These are phyloP conservation scores for Teunomyces funiuensis DNA, from an alignment of 805 yeast species.

Conservation along the genomic window DNA sequence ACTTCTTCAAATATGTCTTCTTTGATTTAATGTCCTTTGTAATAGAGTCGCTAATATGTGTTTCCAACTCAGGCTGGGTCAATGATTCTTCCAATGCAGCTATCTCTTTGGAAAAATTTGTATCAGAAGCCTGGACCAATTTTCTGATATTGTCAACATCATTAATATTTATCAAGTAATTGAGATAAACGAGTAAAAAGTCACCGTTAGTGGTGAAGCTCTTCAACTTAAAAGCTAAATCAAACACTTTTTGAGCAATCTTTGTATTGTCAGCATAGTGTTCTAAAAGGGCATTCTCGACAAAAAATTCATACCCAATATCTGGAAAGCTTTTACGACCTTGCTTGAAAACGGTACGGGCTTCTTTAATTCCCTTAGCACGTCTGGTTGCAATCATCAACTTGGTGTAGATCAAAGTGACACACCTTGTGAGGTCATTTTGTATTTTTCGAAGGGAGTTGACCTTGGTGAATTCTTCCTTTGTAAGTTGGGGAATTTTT, in stretches of 20 bases:
- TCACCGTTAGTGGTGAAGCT: conserved; percentile 52
- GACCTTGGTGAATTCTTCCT: conserved; percentile 14
- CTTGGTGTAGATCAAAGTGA: conserved; percentile 67
- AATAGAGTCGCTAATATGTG: conserved; percentile 43
- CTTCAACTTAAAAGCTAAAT: conserved; percentile 62
- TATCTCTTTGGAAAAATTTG: conserved; percentile 45
- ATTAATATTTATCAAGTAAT: conserved; percentile 65
- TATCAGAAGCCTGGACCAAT: conserved; percentile 74
- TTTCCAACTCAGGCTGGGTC: conserved; percentile 36
- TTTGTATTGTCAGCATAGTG: conserved; percentile 63
- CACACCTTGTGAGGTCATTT: conserved; percentile 29
- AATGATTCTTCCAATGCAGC: conserved; percentile 20
- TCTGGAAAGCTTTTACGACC: conserved; percentile 60
- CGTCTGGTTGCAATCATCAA: conserved; percentile 75
- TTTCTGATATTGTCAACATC: conserved; percentile 77
- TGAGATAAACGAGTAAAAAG: conserved; percentile 67
- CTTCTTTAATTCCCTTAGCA: conserved; percentile 63
- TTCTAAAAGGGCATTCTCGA: conserved; percentile 82
- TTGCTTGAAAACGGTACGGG: conserved; percentile 67
- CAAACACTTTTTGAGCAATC: conserved; percentile 75
- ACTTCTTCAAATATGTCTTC: conserved; percentile 27
- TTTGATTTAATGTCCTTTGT: conserved; percentile 20
- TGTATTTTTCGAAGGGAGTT: conserved; percentile 20
- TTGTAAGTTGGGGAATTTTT: conserved; percentile 16
- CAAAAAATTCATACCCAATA: conserved; percentile 72